Base-by-base conservation (phyloP, 2,329 filamentous ascomycete species). In the Talaromyces piceae region DNA sequence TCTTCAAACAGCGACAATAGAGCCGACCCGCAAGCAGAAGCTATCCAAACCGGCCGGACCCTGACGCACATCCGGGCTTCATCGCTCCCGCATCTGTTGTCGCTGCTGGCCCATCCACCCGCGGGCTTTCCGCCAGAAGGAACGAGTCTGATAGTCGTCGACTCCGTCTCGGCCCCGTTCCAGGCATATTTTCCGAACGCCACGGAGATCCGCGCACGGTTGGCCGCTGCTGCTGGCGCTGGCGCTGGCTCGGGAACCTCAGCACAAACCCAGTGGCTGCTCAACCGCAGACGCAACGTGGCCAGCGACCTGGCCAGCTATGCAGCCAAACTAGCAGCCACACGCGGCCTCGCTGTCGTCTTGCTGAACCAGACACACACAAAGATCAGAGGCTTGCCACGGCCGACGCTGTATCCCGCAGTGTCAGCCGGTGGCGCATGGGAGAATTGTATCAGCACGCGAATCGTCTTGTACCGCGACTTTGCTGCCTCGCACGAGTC, bases 341-440 rank as follows among this genome's bases (percentile, higher is more conserved):
- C 84, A 26, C 79, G 81, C 56, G 79, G 87, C 60, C 76, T 91
- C 48, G 86, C 88, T 22, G 75, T 95, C 39, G 73, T 95, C 2
- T 66, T 93, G 18, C 77, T 90, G 45, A 89, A 84, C 31, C 90
- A 94, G 64, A 88, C 86, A 53, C 86, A 84, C 39, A 94, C 88
- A n/a, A 86, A 84, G 58, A 84, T 94, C 70, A 83, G 86, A 55
- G 75, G 83, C 79, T 56, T 77, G 73, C 57, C 79, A 76, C 57
- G 63, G 13, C 86, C 90, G 12, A 79, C 84, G 9, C 73, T 97
- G 45, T 79, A 84, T 49, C 86, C 90, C 13, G 82, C 88, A 37
- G 77, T 96, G 56, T 26, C 28, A 22, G 85, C 85, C 51, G 83
- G 86, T 12, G 77, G 76, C 18, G 81, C 86, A 39, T 96, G 91